phyloP scores from a whole-genome alignment of 2,329 filamentous ascomycete genomes.

The Fusarium sp. region DNA sequence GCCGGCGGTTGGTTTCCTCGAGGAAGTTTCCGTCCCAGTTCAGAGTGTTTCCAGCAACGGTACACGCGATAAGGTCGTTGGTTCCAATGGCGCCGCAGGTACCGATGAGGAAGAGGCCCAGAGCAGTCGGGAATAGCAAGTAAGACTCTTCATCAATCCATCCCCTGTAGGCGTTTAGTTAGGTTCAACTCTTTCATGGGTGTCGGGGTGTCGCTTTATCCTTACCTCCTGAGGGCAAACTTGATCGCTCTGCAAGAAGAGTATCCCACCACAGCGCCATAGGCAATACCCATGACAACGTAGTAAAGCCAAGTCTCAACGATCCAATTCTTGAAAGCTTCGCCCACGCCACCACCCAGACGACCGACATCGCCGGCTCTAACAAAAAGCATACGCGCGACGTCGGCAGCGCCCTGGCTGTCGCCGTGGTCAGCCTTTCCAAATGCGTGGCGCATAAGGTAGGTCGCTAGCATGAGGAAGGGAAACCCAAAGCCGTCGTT shows the following conservation, averaged over 20 bases:
- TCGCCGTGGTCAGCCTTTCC: constrained; percentile 40
- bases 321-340: constrained; percentile 68
- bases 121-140: constrained; percentile 62
- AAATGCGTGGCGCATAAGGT: constrained; percentile 67
- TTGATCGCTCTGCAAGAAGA: constrained; percentile 60
- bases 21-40: constrained; percentile 74
- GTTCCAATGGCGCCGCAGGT: constrained; percentile 69
- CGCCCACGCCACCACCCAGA: constrained; percentile 63
- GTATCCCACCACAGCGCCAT: constrained; percentile 65
- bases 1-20: constrained; percentile 64
- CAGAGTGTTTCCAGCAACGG: constrained; percentile 68
- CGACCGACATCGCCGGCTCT: constrained; percentile 58
- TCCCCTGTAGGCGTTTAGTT: constrained; percentile 48
- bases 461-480: constrained; percentile 69
- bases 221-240: constrained; percentile 52
- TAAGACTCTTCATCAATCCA: constrained; percentile 70
- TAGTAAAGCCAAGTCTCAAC: constrained; percentile 72
- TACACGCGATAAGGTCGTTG: constrained; percentile 71
- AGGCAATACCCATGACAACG: constrained; percentile 64
- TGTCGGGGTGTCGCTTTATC: not conserved
- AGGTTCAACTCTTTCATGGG: not conserved
- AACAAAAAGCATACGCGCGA: constrained; percentile 25
- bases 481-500: constrained; percentile 74
- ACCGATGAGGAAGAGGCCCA: constrained; percentile 69
- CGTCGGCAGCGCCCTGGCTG: not conserved